Percentiles rank a stretch among this genome's conserved stretches.
phyloP scores from a whole-genome alignment of 768 basidiomycete genomes.

The Mrakia blollopis region DNA sequence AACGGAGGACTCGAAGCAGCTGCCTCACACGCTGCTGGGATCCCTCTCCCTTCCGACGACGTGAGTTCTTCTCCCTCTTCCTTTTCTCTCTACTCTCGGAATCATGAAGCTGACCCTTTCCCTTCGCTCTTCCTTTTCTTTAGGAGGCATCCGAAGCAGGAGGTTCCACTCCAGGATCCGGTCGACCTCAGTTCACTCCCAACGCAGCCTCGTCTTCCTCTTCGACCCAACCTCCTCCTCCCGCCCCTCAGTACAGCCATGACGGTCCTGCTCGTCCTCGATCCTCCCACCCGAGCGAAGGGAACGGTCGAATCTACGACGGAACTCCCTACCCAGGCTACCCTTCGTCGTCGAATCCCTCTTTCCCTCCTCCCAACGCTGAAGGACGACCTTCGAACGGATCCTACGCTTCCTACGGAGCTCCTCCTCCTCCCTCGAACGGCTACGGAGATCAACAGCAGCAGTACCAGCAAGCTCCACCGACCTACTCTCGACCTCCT shows the following conservation, averaged over 20 bases:
- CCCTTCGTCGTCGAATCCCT: background rate
- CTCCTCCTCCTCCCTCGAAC: background rate
- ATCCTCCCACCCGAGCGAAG: no score
- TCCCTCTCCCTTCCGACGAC: background rate
- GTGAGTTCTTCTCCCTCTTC: background rate
- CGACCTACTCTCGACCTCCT: background rate
- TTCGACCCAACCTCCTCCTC: no score
- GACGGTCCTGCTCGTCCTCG: no score
- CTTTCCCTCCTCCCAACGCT: background rate
- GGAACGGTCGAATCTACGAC: background rate
- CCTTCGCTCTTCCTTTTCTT: no score
- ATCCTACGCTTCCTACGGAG: background rate
- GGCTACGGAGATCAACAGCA: background rate
- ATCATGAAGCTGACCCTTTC: background rate
- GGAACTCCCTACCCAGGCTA: background rate
- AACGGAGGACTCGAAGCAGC: constrained; percentile 9
- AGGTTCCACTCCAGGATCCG: no score
- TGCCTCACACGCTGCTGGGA: background rate
- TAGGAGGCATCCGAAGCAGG: no score
- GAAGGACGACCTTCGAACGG: background rate
- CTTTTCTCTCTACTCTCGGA: background rate
- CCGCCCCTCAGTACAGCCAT: no score
- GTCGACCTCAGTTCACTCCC: no score
- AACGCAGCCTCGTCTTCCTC: no score
- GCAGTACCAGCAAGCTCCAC: background rate